These are phyloP conservation scores for Pilatotrama ljubarskyi DNA, from an alignment of 768 basidiomycete genomes.

Conservation along the genomic window DNA sequence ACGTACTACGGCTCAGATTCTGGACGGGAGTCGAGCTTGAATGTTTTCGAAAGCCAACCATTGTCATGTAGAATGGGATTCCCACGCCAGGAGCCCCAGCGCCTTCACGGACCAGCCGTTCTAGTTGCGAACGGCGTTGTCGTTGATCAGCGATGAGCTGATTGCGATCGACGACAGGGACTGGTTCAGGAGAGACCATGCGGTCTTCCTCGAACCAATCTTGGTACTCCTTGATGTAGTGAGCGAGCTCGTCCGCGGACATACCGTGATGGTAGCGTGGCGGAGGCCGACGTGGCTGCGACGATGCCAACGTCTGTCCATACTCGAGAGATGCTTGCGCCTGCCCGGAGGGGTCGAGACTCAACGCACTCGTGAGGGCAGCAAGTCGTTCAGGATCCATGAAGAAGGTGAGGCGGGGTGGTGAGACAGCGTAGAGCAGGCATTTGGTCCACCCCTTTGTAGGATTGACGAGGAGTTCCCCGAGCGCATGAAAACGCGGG, in stretches of 20 bases:
- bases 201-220: slow-evolving; percentile 20
- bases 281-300: neutral
- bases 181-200: slow-evolving; percentile 11
- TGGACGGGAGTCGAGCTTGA: slow-evolving; percentile 14
- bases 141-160: slow-evolving; percentile 10
- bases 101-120: neutral
- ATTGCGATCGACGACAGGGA: slow-evolving; percentile 1
- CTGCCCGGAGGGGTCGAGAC: neutral
- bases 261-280: slow-evolving; percentile 10
- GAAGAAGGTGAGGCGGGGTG: neutral
- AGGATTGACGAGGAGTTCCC: neutral
- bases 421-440: neutral
- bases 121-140: neutral
- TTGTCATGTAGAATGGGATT: slow-evolving; percentile 13
- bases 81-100: neutral
- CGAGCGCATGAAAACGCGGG: neutral
- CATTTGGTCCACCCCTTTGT: neutral
- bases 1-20: slow-evolving; percentile 12
- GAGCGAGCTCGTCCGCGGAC: slow-evolving; percentile 2
- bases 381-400: slow-evolving; percentile 12
- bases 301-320: neutral
- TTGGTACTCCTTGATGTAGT: slow-evolving; percentile 13
- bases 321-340: neutral
- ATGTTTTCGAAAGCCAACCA: slow-evolving; percentile 18
- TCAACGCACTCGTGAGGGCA: neutral